Base-by-base conservation (phyloP, 768 basidiomycete species). In the Coprinellus aureogranulatus region DNA sequence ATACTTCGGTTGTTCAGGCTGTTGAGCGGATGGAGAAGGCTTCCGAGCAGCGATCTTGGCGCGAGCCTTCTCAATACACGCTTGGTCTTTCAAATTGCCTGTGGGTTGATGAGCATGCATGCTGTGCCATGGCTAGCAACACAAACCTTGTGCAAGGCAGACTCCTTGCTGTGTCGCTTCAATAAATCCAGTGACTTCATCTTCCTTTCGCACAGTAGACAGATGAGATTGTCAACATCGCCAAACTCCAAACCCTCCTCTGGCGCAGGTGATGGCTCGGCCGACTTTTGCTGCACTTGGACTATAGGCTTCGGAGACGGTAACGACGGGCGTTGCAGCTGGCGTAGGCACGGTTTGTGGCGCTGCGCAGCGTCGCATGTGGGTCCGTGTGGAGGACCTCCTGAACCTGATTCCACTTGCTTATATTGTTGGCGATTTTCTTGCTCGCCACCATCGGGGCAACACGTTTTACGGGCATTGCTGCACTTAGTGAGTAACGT, bases 331-430 rank as follows among this genome's bases (percentile, higher is more conserved):
- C 14, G 58, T 28, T 2, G 27, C 46, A 40, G 50, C 16, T 12
- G 60, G 8, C 18, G 50, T 25, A 16, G 58, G 12, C n/a, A n/a
- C n/a, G 25, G 30, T 59, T 12, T 54, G 58, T 14, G 34, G 31
- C 22, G 55, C 54, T 20, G 14, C n/a, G 2, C n/a, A n/a, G n/a
- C n/a, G n/a, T n/a, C n/a, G 55, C 55, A 27, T 3, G 6, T 0
- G 57, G 26, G 37, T 47, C 56, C 57, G 56, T 51, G 54, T 64
- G 58, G 50, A 97, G 80, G 65, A 94, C 95, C 72, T 88, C 89
- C 72, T 96, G 92, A 10, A 95, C 92, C 75, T 88, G 89, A 68
- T 95, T 98, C 97, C 96, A 99, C 69, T 98, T 98, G 65, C 82
- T 87, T 68, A 99, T 98, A 65, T 94, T 94, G 70, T 83, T 90